phyloP scores from a whole-genome alignment of 1,139 yeast species.

The Zygosaccharomyces pseudobailii region DNA sequence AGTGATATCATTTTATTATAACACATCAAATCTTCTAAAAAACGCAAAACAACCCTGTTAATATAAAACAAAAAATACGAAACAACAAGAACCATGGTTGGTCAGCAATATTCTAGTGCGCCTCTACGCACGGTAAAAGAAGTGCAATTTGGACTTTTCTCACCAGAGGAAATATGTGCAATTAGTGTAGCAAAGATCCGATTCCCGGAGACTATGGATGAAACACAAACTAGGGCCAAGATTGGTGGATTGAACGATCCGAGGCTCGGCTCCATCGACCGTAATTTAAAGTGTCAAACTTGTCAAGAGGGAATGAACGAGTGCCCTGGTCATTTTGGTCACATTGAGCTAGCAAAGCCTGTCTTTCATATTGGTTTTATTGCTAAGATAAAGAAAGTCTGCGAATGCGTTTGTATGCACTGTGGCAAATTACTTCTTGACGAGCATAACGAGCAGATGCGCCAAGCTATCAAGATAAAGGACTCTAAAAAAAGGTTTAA shows the following conservation, averaged over 20 bases:
- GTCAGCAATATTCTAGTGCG: slow-evolving; percentile 93
- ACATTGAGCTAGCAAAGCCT: slow-evolving; percentile 95
- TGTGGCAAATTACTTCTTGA: slow-evolving; percentile 92
- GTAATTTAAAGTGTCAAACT: slow-evolving; percentile 96
- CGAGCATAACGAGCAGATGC: slow-evolving; percentile 80
- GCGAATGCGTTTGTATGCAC: slow-evolving; percentile 97
- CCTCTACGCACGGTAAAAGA: slow-evolving; percentile 95
- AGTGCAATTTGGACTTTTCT: slow-evolving; percentile 95
- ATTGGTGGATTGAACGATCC: slow-evolving; percentile 98
- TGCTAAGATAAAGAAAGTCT: slow-evolving; percentile 87
- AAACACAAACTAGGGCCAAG: slow-evolving; percentile 88
- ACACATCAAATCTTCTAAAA: not conserved
- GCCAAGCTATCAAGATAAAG: slow-evolving; percentile 81
- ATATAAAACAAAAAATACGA: slow-evolving; percentile 3
- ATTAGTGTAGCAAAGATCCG: slow-evolving; percentile 96
- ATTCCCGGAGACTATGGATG: slow-evolving; percentile 98
- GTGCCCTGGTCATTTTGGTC: slow-evolving; percentile 99
- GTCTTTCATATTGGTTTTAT: slow-evolving; percentile 96
- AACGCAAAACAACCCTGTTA: not conserved
- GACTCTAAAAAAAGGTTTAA: slow-evolving; percentile 95
- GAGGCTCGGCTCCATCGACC: slow-evolving; percentile 92
- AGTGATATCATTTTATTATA: not conserved
- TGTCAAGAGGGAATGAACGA: slow-evolving; percentile 99
- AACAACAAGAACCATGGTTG: slow-evolving; percentile 33
- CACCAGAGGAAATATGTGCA: slow-evolving; percentile 97